phyloP scores from a whole-genome alignment of 257 asterid genomes.

The Sherardia arvensis region DNA sequence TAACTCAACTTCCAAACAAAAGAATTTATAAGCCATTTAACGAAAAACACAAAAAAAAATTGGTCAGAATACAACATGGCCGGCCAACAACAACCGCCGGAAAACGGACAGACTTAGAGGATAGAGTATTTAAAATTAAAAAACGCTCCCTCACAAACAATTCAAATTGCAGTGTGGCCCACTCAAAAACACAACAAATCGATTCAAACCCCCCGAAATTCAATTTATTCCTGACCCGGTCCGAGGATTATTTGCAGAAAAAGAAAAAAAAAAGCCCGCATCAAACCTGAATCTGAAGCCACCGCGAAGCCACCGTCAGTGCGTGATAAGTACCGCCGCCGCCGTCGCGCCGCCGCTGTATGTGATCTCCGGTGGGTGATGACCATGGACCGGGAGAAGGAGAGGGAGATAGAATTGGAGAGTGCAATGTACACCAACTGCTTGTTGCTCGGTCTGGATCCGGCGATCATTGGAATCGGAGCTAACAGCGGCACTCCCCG shows the following conservation, averaged over 20 bases:
- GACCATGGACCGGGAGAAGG: slow-evolving; percentile 99
- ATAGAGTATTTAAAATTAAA: background rate
- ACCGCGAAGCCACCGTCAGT: background rate
- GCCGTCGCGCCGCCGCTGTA: too few species aligned
- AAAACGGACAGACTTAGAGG: background rate
- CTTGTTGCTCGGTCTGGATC: slow-evolving; percentile 93
- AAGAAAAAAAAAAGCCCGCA: background rate
- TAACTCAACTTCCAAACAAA: too few species aligned
- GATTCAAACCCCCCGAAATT: background rate
- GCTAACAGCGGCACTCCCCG: slow-evolving; percentile 78
- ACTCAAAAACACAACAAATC: background rate
- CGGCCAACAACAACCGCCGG: background rate
- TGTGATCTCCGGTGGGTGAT: slow-evolving; percentile 31
- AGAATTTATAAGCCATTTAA: background rate
- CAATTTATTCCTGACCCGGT: background rate
- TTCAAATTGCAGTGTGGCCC: background rate
- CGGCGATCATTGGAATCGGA: slow-evolving; percentile 78
- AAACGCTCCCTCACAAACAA: background rate
- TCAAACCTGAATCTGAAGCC: slow-evolving; percentile 3
- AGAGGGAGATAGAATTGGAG: slow-evolving; percentile 97
- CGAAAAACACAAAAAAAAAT: background rate
- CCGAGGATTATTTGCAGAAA: background rate
- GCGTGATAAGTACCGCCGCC: too few species aligned
- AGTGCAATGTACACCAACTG: slow-evolving; percentile 99
- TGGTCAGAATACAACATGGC: too few species aligned